Conservation (phyloP, 345 rosid species). For the Erodium maritimum region DNA sequence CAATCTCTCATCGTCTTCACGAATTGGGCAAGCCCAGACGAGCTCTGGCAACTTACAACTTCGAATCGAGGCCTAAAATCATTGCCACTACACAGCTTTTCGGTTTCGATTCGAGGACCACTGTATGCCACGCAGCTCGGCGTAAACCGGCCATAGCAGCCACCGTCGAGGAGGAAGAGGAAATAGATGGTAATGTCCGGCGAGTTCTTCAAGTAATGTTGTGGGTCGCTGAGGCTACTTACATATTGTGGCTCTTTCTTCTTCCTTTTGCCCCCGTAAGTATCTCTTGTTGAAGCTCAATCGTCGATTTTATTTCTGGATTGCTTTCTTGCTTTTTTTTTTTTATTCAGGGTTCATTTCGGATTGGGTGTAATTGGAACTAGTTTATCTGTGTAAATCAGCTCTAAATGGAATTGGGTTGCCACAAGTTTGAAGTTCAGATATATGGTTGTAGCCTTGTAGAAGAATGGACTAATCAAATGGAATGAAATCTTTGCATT, state of each 20-base stretch:
- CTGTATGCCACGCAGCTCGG: slow-evolving; percentile 32
- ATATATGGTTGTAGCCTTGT: background rate
- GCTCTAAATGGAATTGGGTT: background rate
- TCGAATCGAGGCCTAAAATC: slow-evolving; percentile 13
- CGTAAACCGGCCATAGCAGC: slow-evolving; percentile 27
- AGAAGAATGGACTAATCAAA: background rate
- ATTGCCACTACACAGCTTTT: background rate
- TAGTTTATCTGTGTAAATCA: background rate
- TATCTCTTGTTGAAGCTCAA: background rate
- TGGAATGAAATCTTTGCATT: background rate
- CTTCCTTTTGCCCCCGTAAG: slow-evolving; percentile 87
- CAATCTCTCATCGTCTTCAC: background rate
- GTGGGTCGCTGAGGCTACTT: slow-evolving; percentile 68
- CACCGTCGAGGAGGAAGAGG: slow-evolving; percentile 17
- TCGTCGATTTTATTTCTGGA: background rate
- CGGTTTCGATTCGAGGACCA: slow-evolving; percentile 6
- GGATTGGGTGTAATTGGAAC: background rate
- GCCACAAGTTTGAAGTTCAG: background rate
- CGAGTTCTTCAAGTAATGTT: slow-evolving; percentile 33
- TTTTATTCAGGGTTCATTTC: background rate
- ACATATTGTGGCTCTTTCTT: slow-evolving; percentile 83
- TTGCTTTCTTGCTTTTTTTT: background rate
- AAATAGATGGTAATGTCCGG: slow-evolving; percentile 15
- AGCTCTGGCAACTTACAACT: background rate
- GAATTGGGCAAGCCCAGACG: background rate